Conservation (phyloP, 139 green algal genomes). For the Haematococcus lacustris region DNA sequence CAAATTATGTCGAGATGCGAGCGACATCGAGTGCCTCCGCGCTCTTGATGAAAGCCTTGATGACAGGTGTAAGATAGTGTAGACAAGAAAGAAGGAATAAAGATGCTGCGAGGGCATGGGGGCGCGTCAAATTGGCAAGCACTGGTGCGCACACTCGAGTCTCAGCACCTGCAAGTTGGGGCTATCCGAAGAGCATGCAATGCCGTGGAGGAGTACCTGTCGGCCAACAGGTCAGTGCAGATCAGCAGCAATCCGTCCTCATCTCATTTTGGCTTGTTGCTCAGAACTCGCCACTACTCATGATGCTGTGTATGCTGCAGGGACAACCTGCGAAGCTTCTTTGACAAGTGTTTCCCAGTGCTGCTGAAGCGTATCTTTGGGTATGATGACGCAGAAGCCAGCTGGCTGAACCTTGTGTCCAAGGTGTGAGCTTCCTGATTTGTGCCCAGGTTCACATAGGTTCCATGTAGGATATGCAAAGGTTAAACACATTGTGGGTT, state of each 20-base stretch:
- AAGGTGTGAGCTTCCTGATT: conserved; percentile 37
- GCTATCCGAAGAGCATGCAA: conserved; percentile 41
- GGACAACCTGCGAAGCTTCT: conserved; percentile 77
- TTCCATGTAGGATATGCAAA: conserved; percentile 70
- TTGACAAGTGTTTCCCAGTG: conserved; percentile 69
- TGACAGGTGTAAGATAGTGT: too few species aligned
- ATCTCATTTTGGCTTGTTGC: not conserved
- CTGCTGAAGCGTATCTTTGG: conserved; percentile 68
- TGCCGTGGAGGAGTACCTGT: conserved; percentile 59
- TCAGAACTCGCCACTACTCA: not conserved
- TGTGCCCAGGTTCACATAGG: conserved; percentile 64
- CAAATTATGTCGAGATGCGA: too few species aligned
- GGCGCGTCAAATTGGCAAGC: too few species aligned
- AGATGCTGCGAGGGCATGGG: too few species aligned
- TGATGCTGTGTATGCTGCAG: conserved; percentile 28
- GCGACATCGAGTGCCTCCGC: too few species aligned
- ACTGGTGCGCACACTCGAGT: too few species aligned
- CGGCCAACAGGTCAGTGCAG: conserved; percentile 41
- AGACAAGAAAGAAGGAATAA: too few species aligned
- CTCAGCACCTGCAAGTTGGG: conserved; percentile 22
- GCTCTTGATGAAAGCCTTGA: too few species aligned
- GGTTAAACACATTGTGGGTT: too few species aligned
- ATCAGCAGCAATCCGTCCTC: too few species aligned
- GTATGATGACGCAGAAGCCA: conserved; percentile 63
- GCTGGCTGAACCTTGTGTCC: conserved; percentile 58